Conservation (phyloP, 352 stramenopile genomes). For the Globisporangium okanoganense region DNA sequence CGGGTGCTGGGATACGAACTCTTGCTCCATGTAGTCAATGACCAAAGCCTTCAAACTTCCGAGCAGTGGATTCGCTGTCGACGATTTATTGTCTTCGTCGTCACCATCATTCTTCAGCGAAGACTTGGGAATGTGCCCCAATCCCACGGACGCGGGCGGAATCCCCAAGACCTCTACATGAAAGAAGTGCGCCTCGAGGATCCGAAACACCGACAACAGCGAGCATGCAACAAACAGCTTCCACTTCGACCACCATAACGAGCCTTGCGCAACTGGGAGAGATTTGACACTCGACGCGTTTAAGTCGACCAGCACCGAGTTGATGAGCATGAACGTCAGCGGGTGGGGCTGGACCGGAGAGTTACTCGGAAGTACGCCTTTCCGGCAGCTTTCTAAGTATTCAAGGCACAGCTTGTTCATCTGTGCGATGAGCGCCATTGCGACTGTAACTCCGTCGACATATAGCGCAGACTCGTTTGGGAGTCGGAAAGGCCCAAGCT, state of each 20-base stretch:
- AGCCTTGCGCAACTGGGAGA: slow-evolving; percentile 19
- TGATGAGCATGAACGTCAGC: slow-evolving; percentile 86
- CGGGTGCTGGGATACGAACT: slow-evolving; percentile 13
- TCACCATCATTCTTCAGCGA: slow-evolving; percentile 9
- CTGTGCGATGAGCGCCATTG: slow-evolving; percentile 52
- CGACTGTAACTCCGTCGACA: slow-evolving; percentile 47
- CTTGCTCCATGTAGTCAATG: slow-evolving; percentile 38
- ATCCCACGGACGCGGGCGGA: slow-evolving; percentile 73
- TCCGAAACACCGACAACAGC: slow-evolving; percentile 58
- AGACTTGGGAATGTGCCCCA: slow-evolving; percentile 56
- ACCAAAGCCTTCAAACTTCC: slow-evolving; percentile 70
- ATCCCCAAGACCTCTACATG: slow-evolving; percentile 79
- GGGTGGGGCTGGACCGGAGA: slow-evolving; percentile 75
- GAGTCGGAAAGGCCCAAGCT: slow-evolving; percentile 62
- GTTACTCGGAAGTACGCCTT: slow-evolving; percentile 57
- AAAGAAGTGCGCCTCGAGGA: slow-evolving; percentile 82
- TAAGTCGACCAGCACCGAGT: slow-evolving; percentile 71
- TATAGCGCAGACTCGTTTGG: slow-evolving; percentile 26
- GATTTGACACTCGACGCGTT: slow-evolving; percentile 14
- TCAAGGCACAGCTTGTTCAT: slow-evolving; percentile 68
- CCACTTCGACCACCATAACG: slow-evolving; percentile 41
- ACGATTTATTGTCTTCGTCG: slow-evolving; percentile 14
- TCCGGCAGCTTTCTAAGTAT: slow-evolving; percentile 69
- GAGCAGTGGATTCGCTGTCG: slow-evolving; percentile 55
- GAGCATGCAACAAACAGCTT: slow-evolving; percentile 58